Conservation (phyloP, 1,284 basidiomycete genomes). For the Irpex sp. region DNA sequence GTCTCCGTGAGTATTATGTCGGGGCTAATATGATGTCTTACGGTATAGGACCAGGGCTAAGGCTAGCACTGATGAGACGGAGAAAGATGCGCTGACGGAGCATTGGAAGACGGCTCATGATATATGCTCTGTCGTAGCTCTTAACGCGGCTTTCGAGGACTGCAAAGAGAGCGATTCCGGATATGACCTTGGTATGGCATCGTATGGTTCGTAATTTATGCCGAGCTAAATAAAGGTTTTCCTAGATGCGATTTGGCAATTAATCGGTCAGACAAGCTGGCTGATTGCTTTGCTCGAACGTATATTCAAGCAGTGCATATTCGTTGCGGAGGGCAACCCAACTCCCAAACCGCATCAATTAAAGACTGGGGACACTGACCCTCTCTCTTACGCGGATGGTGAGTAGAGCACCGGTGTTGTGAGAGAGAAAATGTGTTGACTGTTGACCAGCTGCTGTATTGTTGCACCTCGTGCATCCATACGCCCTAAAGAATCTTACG, state of each 20-base stretch:
- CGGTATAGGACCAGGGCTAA: conserved; percentile 33
- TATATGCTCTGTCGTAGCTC: conserved; percentile 57
- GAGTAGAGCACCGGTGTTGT: neutral
- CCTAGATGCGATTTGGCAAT: conserved; percentile 68
- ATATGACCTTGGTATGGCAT: conserved; percentile 55
- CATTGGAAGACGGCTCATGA: conserved; percentile 59
- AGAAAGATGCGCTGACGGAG: conserved; percentile 36
- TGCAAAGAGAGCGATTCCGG: conserved; percentile 52
- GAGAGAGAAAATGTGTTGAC: neutral
- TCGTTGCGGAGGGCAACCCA: conserved; percentile 28
- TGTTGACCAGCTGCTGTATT: conserved; percentile 33
- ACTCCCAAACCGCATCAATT: neutral
- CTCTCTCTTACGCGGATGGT: conserved; percentile 3
- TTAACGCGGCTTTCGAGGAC: conserved; percentile 59
- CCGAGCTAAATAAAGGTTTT: neutral
- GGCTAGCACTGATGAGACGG: conserved; percentile 27
- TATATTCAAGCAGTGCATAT: conserved; percentile 60
- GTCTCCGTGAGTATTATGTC: conserved; percentile 1
- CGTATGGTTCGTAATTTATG: neutral
- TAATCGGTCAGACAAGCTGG: conserved; percentile 59
- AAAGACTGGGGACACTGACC: neutral
- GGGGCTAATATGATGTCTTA: neutral
- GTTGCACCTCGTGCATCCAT: conserved; percentile 59
- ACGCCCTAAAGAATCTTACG: conserved; percentile 46
- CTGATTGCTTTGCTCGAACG: conserved; percentile 56